Base-by-base conservation (phyloP, 176 grass and related monocot species). In the Chrysopogon serrulatus region DNA sequence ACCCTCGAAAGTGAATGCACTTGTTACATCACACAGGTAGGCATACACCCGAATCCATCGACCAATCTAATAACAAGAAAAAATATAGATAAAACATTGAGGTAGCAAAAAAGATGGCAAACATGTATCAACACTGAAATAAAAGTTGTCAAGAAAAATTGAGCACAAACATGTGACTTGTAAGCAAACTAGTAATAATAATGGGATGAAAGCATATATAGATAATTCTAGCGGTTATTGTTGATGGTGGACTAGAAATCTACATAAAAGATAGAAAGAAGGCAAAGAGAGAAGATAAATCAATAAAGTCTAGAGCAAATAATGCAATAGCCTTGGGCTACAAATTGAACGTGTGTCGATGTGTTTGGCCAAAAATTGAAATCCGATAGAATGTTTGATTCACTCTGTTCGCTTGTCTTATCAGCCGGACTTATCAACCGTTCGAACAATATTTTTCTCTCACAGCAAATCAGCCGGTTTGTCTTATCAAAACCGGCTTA, bases 61-160 rank as follows among this genome's bases (percentile, higher is more conserved):
- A 9, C 18, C 6, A 53, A 23, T 9, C 7, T 21, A 53, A 53
- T 21, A 53, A 1, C 2, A 23, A 53, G 49, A 53, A 53, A 23
- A 18, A 21, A 43, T 51, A 51, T 6, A 21, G 8, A 18, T 21
- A 1, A 51, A 51, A 3, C 48, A 51, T 4, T 6, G 18, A 21
- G 6, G 48, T 21, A 51, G 8, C 17, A 51, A 19, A 18, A 35
- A 35, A n/a, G n/a, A 4, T 1, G 7, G 0, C 3, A 68, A 39
- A 37, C 9, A 68, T n/a, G 10, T 23, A 5, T 21, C 4, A 6
- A 6, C 34, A n/a, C 2, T 26, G 26, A 68, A 11, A n/a, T 5
- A 5, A 13, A 28, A 23, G 1, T 0, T 0, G 0, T 3, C 10
- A 13, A 24, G 23, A 1, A 39, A n/a, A 39, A 14, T 6, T 40